A percentile compares a stretch with the other conserved stretches of the same genome.
These are phyloP conservation scores for Vitis riparia DNA, from an alignment of 164 flowering plant species.

Conservation along the genomic window DNA sequence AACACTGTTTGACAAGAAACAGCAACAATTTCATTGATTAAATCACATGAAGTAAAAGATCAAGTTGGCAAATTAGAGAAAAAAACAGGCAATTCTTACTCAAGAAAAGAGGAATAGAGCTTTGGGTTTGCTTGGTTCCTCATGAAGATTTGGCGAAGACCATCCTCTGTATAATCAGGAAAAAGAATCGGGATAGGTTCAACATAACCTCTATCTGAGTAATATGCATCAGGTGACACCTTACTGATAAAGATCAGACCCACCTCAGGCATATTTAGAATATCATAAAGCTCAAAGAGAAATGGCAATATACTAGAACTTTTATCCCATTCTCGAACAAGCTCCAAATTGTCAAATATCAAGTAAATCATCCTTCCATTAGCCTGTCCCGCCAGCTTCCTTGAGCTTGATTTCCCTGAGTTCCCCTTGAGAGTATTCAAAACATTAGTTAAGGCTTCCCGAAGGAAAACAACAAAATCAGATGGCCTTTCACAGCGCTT, in stretches of 20 bases:
- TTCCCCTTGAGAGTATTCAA: constrained; percentile 39
- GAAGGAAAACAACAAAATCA: constrained; percentile 73
- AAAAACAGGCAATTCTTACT: constrained; percentile 46
- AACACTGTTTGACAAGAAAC: constrained; percentile 46
- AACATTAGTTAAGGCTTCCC: constrained; percentile 58
- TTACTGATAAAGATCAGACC: constrained; percentile 79
- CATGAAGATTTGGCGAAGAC: constrained; percentile 70
- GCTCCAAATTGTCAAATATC: constrained; percentile 81
- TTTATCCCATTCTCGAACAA: constrained; percentile 82
- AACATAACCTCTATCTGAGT: constrained; percentile 52
- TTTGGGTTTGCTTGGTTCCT: constrained; percentile 63
- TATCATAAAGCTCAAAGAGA: constrained; percentile 58
- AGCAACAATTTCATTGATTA: constrained; percentile 2
- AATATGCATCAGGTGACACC: constrained; percentile 66
- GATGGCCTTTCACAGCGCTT: constrained; percentile 82
- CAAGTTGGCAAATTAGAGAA: neutral
- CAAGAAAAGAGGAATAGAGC: constrained; percentile 80
- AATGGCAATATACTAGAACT: constrained; percentile 56
- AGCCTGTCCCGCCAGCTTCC: constrained; percentile 26
- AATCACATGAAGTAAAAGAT: neutral
- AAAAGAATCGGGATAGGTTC: constrained; percentile 73
- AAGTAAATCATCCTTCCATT: constrained; percentile 77
- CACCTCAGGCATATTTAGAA: constrained; percentile 78
- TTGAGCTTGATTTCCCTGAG: constrained; percentile 28
- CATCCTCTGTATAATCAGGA: constrained; percentile 75